A percentile compares a stretch with the other conserved stretches of the same genome.
These are phyloP conservation scores for Eucalyptus pauciflora DNA, from an alignment of 345 rosid species.

Conservation along the genomic window DNA sequence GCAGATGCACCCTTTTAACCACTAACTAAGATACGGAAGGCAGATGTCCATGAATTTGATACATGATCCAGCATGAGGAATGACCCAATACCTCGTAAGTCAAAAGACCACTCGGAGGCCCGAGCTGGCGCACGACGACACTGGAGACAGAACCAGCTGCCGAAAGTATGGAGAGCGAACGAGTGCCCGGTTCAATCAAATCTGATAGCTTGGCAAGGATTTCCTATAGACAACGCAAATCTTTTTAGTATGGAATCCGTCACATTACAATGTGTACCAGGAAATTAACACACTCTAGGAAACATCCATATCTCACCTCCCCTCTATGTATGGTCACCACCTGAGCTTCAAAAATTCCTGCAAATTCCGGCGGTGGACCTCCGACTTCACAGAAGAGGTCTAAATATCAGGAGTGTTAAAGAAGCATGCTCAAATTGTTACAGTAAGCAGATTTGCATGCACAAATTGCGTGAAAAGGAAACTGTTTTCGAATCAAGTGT, in stretches of 20 bases:
- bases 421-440: neutral
- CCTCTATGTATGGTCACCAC: slow-evolving; percentile 3
- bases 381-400: slow-evolving; percentile 5
- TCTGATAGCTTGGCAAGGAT: neutral
- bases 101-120: neutral
- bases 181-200: neutral
- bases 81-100: slow-evolving; percentile 12
- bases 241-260: neutral
- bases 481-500: neutral
- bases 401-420: neutral
- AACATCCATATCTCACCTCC: slow-evolving; percentile 12
- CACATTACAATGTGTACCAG: neutral
- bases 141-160: slow-evolving; percentile 20
- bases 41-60: neutral
- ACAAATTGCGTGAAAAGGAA: neutral
- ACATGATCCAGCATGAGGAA: neutral
- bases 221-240: slow-evolving; percentile 1
- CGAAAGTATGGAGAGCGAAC: slow-evolving; percentile 15
- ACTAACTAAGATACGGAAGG: neutral
- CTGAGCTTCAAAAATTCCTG: slow-evolving; percentile 17
- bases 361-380: slow-evolving; percentile 3
- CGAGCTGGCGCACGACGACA: slow-evolving; percentile 1
- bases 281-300: neutral
- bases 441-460: neutral
- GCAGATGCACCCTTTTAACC: neutral